Evolutionary conservation across 352 stramenopile genomes (phyloP), one percentile per base, ranked within the genome.

Genomic region (Peronosclerospora sorghi): DNA sequence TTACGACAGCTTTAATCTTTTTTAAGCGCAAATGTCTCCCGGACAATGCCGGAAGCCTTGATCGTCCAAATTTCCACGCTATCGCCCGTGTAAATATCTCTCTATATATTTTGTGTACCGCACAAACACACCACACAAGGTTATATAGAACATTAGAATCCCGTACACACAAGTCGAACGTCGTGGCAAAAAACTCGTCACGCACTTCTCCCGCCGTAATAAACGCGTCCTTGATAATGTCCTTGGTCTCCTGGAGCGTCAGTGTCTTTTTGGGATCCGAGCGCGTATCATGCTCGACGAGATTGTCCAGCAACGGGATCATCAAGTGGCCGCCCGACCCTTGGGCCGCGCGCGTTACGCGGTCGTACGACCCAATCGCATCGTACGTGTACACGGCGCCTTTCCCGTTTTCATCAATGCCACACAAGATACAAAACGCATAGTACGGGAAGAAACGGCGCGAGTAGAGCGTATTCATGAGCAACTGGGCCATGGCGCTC

Each of bases 401-500:
- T 52, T 96, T 97, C 29, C 96, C 94, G 36, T 98, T 72, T 37
- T 89, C 80, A 65, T 99, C 96, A 29, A 99, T 83, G 15, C 96
- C 96, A 19, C 82, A 92, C 13, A 99, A 68, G 45, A 99, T 91
- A 61, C 97, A 98, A 65, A 99, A 98, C 23, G 94, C 85, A 63
- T 99, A 99, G 73, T 98, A 99, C 20, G 96, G 96, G 73, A 99
- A 99, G 66, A 99, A 99, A 27, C 96, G 83, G 15, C 85, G 77
- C 68, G 91, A 95, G 73, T 99, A 99, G 13, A 99, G 74, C 41
- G 95, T 98, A 62, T 97, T 98, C 51, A 88, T 89, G 24, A 99
- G 73, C 72, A 99, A 82, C 72, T 98, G 96, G 41, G 96, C 86
- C 44, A 97, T 82, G 21, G 82, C 86, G 27, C 86, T 73, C 19